Conservation (phyloP, 768 basidiomycete species). For the Roridomyces roridus region DNA sequence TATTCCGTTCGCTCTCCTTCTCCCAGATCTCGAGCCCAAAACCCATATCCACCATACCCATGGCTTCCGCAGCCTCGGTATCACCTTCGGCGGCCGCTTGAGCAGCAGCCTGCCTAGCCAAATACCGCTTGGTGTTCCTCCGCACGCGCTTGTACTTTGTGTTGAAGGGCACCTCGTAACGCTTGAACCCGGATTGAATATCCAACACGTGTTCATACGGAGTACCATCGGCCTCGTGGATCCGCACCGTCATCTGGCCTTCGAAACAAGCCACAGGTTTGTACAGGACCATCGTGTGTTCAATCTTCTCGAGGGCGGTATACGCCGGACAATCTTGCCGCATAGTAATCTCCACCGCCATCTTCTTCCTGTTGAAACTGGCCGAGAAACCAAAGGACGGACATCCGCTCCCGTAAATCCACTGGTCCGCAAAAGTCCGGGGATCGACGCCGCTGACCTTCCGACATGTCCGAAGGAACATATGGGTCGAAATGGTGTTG, state of each 20-base stretch:
- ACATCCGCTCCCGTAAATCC: constrained; percentile 98
- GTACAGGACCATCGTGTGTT: constrained; percentile 64
- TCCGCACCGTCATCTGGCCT: constrained; percentile 98
- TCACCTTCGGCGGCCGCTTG: constrained; percentile 94
- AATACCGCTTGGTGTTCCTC: constrained; percentile 93
- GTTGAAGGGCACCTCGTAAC: constrained; percentile 98
- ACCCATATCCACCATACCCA: constrained; percentile 92
- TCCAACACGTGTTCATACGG: constrained; percentile 98
- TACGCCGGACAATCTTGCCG: constrained; percentile 86
- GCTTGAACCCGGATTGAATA: constrained; percentile 85
- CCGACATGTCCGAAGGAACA: constrained; percentile 89
- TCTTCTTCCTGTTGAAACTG: constrained; percentile 95
- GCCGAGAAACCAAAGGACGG: constrained; percentile 90
- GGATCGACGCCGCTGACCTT: constrained; percentile 94
- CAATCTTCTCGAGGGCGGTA: constrained; percentile 71
- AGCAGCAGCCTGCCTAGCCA: constrained; percentile 90
- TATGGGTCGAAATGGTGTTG: constrained; percentile 87
- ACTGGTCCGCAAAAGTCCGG: constrained; percentile 94
- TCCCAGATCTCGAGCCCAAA: constrained; percentile 97
- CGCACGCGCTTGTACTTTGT: constrained; percentile 98
- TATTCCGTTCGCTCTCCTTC: constrained; percentile 89
- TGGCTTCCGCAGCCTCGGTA: constrained; percentile 89
- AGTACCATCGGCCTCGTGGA: constrained; percentile 98
- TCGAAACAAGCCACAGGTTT: constrained; percentile 93
- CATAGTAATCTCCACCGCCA: constrained; percentile 97